Evolutionary conservation across 2,329 filamentous ascomycete genomes (phyloP), one percentile per base, ranked within the genome.

Genomic region (Colletotrichum eleusines): DNA sequence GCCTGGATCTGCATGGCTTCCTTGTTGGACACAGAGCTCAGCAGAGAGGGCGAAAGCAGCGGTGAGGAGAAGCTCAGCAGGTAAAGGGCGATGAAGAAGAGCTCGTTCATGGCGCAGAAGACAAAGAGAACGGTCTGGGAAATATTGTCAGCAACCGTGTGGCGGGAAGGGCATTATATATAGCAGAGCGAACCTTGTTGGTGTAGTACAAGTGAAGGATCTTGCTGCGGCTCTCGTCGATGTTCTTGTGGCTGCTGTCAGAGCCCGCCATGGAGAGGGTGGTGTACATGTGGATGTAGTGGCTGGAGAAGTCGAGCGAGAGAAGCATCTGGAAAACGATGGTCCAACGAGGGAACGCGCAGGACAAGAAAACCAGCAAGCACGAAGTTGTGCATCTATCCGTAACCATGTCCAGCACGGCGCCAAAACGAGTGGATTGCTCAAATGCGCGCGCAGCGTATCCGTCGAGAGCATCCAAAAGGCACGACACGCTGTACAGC

Each of bases 271-370:
- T 96, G 74, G 91, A 91, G 77, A 98, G 85, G 0, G 94, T 97
- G 16, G 95, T 94, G 80, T 97, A 98, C 96, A 99, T 99, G 84
- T 99, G 96, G 86, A 98, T 95, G 80, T 98, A 99, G 82, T 99
- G 96, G 80, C 94, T 97, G 35, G 96, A 93, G 74, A 99, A 88
- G 82, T 99, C 96, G 76, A 99, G 84, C 66, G 92, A 92, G 81
- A 99, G 97, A 78, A 99, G 84, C 54, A 92, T 90, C 85, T 99
- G 96, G 87, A 99, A 99, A 70, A 98, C 79, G 75, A 98, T 94
- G 74, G 94, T 91, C 92, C 94, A 98, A 68, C 95, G 90, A 5
- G 96, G 96, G 84, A 97, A 99, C 26, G 96, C 96, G 18, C 94
- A 97, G 50, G 94, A 94, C 73, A 99, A 84, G 85, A 98, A 99